Base-by-base conservation (phyloP, 2,329 filamentous ascomycete species). In the Fusarium sp. region DNA sequence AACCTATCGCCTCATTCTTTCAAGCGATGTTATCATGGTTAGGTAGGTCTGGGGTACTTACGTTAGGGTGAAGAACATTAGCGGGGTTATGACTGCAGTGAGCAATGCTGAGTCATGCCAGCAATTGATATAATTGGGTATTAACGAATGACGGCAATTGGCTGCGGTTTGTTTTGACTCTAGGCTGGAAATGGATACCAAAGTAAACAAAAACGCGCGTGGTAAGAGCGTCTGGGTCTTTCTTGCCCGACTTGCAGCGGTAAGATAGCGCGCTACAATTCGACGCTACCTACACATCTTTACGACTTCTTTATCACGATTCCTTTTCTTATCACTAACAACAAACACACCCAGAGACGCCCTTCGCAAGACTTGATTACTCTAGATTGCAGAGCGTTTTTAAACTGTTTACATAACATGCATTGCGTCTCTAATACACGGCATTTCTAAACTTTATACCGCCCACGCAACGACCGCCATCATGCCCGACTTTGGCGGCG, bases 401-500 rank as follows among this genome's bases (percentile, higher is more conserved):
- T 30, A 30, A 54, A 58, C 57, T 67, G 21, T 62, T 66, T 60
- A 33, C 56, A 54, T 70, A 76, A 37, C 64, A 78, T 79, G 75
- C 65, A 67, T 69, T 67, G 68, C 42, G 52, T 59, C 60, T 56
- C 35, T 50, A 32, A 68, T 64, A 67, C 54, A 68, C 64, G 64
- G 67, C 58, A 67, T 67, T 64, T 69, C 68, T 79, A 76, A 69
- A 68, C 61, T 62, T 62, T 60, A 69, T 67, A 42, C 64, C 53
- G 23, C 38, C n/a, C 59, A 64, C 64, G 37, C 42, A 74, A 72
- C 47, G 28, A 68, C 56, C 64, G 66, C 75, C 76, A 74, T 78
- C 76, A 94, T 94, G 92, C 88, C 89, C 44, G 92, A 91, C 79
- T 88, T 86, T 77, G 87, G 84, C 81, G 87, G 84, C 81, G 87